These are phyloP conservation scores for Spraguea lophii DNA, from an alignment of 371 early-diverging fungal genomes.

Conservation along the genomic window DNA sequence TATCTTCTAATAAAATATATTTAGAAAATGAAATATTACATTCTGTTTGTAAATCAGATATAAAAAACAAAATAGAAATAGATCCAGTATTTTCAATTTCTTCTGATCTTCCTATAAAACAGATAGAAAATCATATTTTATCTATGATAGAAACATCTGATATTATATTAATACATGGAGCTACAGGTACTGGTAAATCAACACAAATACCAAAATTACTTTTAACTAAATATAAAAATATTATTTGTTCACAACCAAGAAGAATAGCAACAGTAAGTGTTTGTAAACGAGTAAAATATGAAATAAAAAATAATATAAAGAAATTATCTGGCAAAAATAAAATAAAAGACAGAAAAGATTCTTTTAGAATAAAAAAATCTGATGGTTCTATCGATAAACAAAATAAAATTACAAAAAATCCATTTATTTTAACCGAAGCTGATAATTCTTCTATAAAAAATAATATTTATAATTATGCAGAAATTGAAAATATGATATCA, in stretches of 20 bases:
- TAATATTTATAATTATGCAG: conserved; percentile 55
- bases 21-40: too few relatives aligned
- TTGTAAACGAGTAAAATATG: conserved; percentile 61
- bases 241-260: conserved; percentile 76
- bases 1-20: too few relatives aligned
- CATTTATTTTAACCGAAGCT: too few relatives aligned
- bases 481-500: conserved; percentile 85
- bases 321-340: too few relatives aligned
- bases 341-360: not conserved
- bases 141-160: conserved; percentile 56
- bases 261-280: conserved; percentile 75
- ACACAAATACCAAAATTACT: conserved; percentile 97
- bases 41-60: too few relatives aligned
- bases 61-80: too few relatives aligned
- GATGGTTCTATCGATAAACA: too few relatives aligned
- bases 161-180: conserved; percentile 37
- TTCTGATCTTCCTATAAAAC: conserved; percentile 56
- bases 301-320: conserved; percentile 54
- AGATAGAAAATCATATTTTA: conserved; percentile 57
- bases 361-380: too few relatives aligned
- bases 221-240: conserved; percentile 47
- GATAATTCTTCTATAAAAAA: too few relatives aligned
- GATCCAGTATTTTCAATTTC: too few relatives aligned
- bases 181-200: conserved; percentile 95
- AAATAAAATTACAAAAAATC: too few relatives aligned